phyloP scores from a whole-genome alignment of 371 early-diverging fungal species.

The Mortierella sp. region DNA sequence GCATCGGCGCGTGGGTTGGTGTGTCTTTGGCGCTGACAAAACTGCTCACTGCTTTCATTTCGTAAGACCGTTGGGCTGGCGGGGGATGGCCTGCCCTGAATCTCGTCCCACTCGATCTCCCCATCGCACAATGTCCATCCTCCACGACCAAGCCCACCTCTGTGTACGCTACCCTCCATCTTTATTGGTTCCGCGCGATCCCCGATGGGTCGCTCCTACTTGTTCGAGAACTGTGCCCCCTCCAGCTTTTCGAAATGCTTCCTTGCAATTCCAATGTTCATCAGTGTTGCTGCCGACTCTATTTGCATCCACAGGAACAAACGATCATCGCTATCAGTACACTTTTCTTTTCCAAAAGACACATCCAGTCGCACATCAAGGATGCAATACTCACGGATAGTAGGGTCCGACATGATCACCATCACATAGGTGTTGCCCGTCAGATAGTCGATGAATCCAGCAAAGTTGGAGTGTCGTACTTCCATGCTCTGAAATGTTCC shows the following conservation, averaged over 20 bases:
- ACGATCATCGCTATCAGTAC: background rate
- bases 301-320: background rate
- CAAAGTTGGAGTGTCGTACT: conserved; percentile 81
- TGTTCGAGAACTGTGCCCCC: conserved; percentile 55
- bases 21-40: no score
- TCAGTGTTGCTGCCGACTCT: conserved; percentile 87
- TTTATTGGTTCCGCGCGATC: no score
- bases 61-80: no score
- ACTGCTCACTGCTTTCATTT: no score
- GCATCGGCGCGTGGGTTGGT: no score
- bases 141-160: no score
- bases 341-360: no score
- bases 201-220: background rate
- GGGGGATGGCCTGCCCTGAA: no score
- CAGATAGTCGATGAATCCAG: conserved; percentile 91
- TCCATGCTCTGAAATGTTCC: conserved; percentile 92
- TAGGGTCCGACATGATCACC: conserved; percentile 91
- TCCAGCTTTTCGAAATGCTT: conserved; percentile 91
- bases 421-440: conserved; percentile 95
- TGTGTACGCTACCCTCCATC: no score
- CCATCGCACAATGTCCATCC: no score
- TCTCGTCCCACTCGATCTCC: no score
- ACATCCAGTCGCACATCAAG: no score
- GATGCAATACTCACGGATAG: conserved; percentile 81
- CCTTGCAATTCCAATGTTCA: conserved; percentile 87